Evolutionary conservation across 352 stramenopile genomes (phyloP), one percentile per base, ranked within the genome.

Genomic region (Pythium graminicola): DNA sequence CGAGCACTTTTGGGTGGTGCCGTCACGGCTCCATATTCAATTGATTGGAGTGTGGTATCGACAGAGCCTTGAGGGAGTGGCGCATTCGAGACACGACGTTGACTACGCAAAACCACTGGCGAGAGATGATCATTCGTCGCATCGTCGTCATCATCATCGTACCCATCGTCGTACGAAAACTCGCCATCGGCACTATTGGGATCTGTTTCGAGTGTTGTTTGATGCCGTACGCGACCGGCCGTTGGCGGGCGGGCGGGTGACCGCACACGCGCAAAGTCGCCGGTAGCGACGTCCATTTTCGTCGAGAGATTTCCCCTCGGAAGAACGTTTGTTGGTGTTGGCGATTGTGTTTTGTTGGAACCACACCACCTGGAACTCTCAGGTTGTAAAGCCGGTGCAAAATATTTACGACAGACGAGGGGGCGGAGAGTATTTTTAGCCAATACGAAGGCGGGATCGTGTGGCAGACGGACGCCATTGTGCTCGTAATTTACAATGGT

Each of bases 121-220:
- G 33, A 29, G 13, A 31, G 42, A 13, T 11, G 23, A 20, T 57
- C 39, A 32, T 32, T 50, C 27, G 16, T 23, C 20, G n/a, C 27
- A 19, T 55, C 54, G 46, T 59, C 51, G 31, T 62, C 54, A 27
- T 50, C 43, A n/a, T 60, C 44, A 35, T 53, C 28, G 17, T 51
- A 33, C 2, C 14, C 28, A 28, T 46, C 13, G 13, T 48, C 49
- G 9, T 33, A 56, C 35, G 36, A n/a, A 11, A 33, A 22, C 26
- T 56, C 43, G 27, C 24, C 43, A 29, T 50, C 43, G 43, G 43
- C 43, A 29, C 43, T 50, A 29, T 50, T 28, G 20, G 28, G 40
- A 31, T 51, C 44, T 29, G 46, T 52, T n/a, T 62, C 54, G 46
- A 62, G 40, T 39, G 54, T 62, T 39, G 46, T 36, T 28, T 62